Percentiles rank a stretch among this genome's conserved stretches.
Evolutionary conservation across 805 yeast genomes (phyloP).

Genomic region (Cyberlindnera maritima): DNA sequence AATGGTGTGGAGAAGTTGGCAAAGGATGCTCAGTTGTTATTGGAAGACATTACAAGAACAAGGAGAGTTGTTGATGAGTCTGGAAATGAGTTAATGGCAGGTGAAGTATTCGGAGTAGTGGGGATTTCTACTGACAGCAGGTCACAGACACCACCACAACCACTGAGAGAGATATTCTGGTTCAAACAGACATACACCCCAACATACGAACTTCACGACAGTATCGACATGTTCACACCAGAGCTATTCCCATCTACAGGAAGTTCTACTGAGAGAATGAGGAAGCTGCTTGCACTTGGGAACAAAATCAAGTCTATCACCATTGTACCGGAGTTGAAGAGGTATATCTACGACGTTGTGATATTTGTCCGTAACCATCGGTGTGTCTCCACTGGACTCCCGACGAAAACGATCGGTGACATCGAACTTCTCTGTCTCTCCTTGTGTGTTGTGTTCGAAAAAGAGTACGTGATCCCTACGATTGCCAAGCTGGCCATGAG

Average conservation of each 20-base stretch:
- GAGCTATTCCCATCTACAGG: not conserved
- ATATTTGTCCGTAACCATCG: conserved; percentile 53
- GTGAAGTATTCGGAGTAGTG: conserved; percentile 19
- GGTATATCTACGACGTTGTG: conserved; percentile 57
- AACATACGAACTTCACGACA: not conserved
- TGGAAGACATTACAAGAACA: not conserved
- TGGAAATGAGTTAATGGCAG: not conserved
- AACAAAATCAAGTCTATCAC: conserved; percentile 8
- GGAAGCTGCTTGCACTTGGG: not conserved
- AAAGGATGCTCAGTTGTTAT: conserved; percentile 2
- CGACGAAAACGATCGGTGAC: conserved; percentile 44
- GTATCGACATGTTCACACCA: conserved; percentile 2
- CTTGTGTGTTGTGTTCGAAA: conserved; percentile 40
- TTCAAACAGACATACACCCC: conserved; percentile 30
- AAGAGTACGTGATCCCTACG: conserved; percentile 48
- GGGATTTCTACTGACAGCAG: conserved; percentile 13
- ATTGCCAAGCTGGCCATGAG: conserved; percentile 49
- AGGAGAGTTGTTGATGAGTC: not conserved
- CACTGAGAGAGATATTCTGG: conserved; percentile 30
- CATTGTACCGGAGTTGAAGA: conserved; percentile 46
- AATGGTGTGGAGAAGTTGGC: conserved; percentile 13
- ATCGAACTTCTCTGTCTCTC: conserved; percentile 38
- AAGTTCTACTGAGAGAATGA: conserved; percentile 1
- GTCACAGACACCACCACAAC: conserved; percentile 3
- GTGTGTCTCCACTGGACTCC: conserved; percentile 49